A percentile compares a stretch with the other conserved stretches of the same genome.
phyloP scores from a whole-genome alignment of 257 asterid species.

The Lycium barbarum region DNA sequence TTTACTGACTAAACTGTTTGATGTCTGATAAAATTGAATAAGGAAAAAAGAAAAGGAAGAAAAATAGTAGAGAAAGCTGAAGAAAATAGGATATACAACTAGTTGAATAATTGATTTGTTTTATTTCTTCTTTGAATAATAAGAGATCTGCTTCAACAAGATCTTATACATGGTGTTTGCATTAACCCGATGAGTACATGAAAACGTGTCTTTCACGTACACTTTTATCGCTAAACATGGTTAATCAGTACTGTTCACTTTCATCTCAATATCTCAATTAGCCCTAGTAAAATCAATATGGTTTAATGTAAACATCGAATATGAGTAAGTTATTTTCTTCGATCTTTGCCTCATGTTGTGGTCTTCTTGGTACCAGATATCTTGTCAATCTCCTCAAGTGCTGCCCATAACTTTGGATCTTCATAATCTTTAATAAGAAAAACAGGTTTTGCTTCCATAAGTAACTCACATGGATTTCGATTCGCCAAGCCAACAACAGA shows the following conservation, averaged over 20 bases:
- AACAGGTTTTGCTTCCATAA: constrained; percentile 72
- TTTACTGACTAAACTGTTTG: too few relatives aligned
- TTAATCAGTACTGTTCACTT: neutral
- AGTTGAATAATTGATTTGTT: too few relatives aligned
- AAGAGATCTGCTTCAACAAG: neutral
- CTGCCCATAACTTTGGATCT: constrained; percentile 81
- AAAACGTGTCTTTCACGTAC: neutral
- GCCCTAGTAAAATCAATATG: neutral
- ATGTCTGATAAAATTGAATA: too few relatives aligned
- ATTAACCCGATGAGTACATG: neutral
- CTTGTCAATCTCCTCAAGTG: constrained; percentile 68
- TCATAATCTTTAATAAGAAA: constrained; percentile 83
- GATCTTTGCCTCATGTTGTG: constrained; percentile 20
- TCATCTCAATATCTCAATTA: neutral
- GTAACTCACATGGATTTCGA: constrained; percentile 66
- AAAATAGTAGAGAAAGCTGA: too few relatives aligned
- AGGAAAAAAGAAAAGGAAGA: too few relatives aligned
- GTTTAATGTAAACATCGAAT: neutral
- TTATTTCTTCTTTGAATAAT: too few relatives aligned
- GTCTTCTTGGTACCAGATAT: constrained; percentile 30
- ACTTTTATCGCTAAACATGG: neutral
- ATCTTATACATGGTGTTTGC: neutral
- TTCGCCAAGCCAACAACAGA: constrained; percentile 81
- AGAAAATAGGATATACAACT: too few relatives aligned
- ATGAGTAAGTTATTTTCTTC: neutral